Percentiles rank a stretch among this genome's conserved stretches.
Evolutionary conservation across 2,329 filamentous ascomycete species (phyloP).

Genomic region (Sporothrix variecibatus): DNA sequence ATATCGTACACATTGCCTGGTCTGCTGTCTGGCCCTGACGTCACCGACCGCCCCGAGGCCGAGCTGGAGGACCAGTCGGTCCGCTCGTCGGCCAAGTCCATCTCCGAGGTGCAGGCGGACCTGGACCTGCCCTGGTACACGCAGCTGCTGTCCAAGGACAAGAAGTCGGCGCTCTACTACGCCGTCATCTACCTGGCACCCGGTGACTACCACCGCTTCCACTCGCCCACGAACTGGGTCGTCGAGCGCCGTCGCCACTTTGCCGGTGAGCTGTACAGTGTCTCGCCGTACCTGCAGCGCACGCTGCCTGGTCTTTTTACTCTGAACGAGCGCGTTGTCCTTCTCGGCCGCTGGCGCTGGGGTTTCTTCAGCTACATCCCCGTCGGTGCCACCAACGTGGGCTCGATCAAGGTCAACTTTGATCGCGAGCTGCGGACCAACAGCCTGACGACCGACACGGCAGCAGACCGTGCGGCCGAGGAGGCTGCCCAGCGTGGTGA

Average conservation of each 20-base stretch:
- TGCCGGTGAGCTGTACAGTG: slow-evolving; percentile 91
- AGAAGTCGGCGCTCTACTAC: slow-evolving; percentile 77
- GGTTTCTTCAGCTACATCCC: slow-evolving; percentile 97
- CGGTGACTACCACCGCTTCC: slow-evolving; percentile 97
- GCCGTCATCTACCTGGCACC: slow-evolving; percentile 94
- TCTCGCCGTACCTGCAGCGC: slow-evolving; percentile 91
- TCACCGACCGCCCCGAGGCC: slow-evolving; percentile 49
- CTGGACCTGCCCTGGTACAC: slow-evolving; percentile 77
- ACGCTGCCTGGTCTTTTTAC: slow-evolving; percentile 94
- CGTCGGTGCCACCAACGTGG: slow-evolving; percentile 95
- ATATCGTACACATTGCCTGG: slow-evolving; percentile 92
- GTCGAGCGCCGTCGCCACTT: slow-evolving; percentile 95
- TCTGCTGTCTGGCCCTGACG: slow-evolving; percentile 72
- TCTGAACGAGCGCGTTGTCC: slow-evolving; percentile 90
- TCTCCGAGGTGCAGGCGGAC: slow-evolving; percentile 81
- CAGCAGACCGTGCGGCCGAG: slow-evolving; percentile 81
- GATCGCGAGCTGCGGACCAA: slow-evolving; percentile 93
- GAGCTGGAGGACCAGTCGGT: slow-evolving; percentile 73
- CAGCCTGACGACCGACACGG: slow-evolving; percentile 87
- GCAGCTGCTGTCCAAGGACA: slow-evolving; percentile 60
- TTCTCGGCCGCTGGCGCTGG: slow-evolving; percentile 92
- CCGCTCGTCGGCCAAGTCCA: slow-evolving; percentile 65
- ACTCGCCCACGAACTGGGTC: slow-evolving; percentile 93
- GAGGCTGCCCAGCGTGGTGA: slow-evolving; percentile 75
- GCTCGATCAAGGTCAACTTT: slow-evolving; percentile 96